Percentiles rank a stretch among this genome's conserved stretches.
These are phyloP conservation scores for Mycena latifolia DNA, from an alignment of 768 basidiomycete species.

Conservation along the genomic window DNA sequence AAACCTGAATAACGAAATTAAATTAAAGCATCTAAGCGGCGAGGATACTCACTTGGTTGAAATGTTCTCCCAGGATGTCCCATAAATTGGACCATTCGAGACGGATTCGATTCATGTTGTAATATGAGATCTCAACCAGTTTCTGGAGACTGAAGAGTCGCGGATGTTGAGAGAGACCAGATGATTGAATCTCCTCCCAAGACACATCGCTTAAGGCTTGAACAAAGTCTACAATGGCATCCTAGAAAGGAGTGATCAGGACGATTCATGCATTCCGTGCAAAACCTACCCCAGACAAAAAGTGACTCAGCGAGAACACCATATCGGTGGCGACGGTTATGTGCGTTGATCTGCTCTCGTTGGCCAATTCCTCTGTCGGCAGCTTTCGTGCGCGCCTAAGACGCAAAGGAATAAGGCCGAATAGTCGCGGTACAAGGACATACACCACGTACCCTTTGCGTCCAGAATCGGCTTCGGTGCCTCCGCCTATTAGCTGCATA, in stretches of 20 bases:
- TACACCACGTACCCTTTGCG: constrained; percentile 77
- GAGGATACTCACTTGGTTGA: constrained; percentile 81
- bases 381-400: constrained; percentile 67
- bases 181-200: constrained; percentile 99
- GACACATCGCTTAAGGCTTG: constrained; percentile 96
- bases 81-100: constrained; percentile 98
- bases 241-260: constrained; percentile 58
- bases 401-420: constrained; percentile 28
- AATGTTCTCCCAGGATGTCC: constrained; percentile 98
- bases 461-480: constrained; percentile 84
- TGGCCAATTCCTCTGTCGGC: constrained; percentile 93
- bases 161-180: constrained; percentile 93
- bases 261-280: background rate
- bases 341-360: constrained; percentile 96
- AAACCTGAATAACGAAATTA: constrained; percentile 70
- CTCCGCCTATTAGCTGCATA: constrained; percentile 97
- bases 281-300: constrained; percentile 89
- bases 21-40: constrained; percentile 7
- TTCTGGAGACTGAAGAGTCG: constrained; percentile 98
- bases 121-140: constrained; percentile 98
- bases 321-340: constrained; percentile 99
- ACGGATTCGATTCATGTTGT: constrained; percentile 99
- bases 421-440: constrained; percentile 1
- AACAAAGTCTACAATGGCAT: constrained; percentile 98
- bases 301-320: constrained; percentile 97